These are phyloP conservation scores for Trichoderma oligosporum DNA, from an alignment of 2,329 filamentous ascomycete genomes.

Conservation along the genomic window DNA sequence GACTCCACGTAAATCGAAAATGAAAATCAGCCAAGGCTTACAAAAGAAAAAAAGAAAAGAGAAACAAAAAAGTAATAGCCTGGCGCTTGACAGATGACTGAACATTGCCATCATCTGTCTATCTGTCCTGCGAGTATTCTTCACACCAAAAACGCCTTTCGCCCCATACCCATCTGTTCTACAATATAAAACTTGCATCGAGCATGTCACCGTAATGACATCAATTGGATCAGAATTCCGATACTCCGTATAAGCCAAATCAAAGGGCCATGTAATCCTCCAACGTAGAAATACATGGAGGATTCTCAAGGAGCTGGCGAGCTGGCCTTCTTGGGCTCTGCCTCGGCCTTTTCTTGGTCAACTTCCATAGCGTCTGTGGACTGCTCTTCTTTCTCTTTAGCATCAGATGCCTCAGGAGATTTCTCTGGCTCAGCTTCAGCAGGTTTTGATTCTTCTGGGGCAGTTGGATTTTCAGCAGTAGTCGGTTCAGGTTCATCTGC, in stretches of 20 bases:
- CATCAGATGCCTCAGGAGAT: conserved; percentile 23
- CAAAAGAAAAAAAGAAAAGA: not conserved
- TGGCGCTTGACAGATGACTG: not conserved
- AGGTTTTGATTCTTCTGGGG: conserved; percentile 15
- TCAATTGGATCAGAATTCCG: not conserved
- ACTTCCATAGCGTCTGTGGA: conserved; percentile 34
- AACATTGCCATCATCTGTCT: not conserved
- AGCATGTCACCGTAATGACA: not conserved
- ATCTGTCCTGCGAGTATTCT: conserved; percentile 1
- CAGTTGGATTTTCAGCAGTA: not conserved
- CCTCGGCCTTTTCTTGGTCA: conserved; percentile 31
- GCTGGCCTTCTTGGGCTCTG: conserved; percentile 23
- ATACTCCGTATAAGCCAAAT: not conserved
- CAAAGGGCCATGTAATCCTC: not conserved
- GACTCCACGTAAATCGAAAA: conserved; percentile 12
- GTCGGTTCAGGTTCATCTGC: conserved; percentile 23
- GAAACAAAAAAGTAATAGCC: not conserved
- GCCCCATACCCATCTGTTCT: conserved; percentile 11
- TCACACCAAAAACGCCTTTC: conserved; percentile 14
- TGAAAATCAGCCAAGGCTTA: not conserved
- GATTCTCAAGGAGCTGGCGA: conserved; percentile 6
- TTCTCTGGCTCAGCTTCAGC: conserved; percentile 24
- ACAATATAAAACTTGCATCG: not conserved
- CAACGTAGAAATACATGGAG: not conserved
- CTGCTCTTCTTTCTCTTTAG: conserved; percentile 16